Percentiles rank a stretch among this genome's conserved stretches.
These are phyloP conservation scores for Lactarius psammicola DNA, from an alignment of 768 basidiomycete genomes.

Conservation along the genomic window DNA sequence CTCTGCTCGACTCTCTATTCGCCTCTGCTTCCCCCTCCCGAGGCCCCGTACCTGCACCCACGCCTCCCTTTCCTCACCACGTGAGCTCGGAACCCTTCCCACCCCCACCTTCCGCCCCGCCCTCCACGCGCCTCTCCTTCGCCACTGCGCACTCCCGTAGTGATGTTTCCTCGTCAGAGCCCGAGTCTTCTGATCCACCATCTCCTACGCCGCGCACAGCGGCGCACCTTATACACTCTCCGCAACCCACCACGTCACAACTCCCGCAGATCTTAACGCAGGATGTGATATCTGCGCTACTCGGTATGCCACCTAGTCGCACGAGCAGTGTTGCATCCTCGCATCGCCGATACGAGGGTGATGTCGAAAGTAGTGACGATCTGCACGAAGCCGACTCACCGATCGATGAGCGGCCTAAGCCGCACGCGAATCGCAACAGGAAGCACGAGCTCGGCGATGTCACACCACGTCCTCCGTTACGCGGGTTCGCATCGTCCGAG, in stretches of 20 bases:
- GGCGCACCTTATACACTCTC: conserved; percentile 47
- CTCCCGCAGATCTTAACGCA: conserved; percentile 68
- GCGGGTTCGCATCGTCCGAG: conserved; percentile 23
- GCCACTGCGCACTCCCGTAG: conserved; percentile 27
- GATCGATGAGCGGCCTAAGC: conserved; percentile 23
- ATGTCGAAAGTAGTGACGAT: conserved; percentile 38
- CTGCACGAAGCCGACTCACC: conserved; percentile 29
- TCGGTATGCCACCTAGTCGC: conserved; percentile 50
- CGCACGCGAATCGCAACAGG: conserved; percentile 7
- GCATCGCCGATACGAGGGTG: conserved; percentile 38
- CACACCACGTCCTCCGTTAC: conserved; percentile 54
- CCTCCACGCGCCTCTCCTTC: conserved; percentile 29
- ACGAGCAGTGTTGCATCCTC: conserved; percentile 37
- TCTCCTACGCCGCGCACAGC: conserved; percentile 23
- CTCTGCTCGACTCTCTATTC: conserved; percentile 68
- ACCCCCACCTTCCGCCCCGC: conserved; percentile 28
- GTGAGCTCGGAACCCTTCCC: conserved; percentile 27
- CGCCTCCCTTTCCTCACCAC: conserved; percentile 21
- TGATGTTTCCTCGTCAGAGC: conserved; percentile 21
- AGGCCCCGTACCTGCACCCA: conserved; percentile 15
- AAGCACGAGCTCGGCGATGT: conserved; percentile 45
- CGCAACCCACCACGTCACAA: conserved; percentile 50
- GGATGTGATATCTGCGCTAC: conserved; percentile 63
- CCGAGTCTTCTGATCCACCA: conserved; percentile 11
- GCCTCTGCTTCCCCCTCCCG: conserved; percentile 54